These are phyloP conservation scores for Ambrosia trifida DNA, from an alignment of 129 eudicot species.

Conservation along the genomic window DNA sequence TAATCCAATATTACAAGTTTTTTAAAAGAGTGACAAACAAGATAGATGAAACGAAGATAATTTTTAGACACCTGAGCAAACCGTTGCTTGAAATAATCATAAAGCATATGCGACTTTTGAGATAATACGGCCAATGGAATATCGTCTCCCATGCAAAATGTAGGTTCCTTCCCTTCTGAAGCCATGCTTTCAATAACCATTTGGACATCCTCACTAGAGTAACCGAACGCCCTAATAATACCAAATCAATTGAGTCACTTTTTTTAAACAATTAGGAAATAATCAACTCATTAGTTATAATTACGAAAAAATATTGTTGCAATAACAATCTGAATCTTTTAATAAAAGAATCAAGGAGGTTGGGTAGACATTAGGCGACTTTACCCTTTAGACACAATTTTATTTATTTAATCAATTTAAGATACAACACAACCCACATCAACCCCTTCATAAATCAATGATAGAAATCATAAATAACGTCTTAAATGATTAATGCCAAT, in stretches of 20 bases:
- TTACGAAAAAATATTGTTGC: no score
- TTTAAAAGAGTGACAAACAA: background rate
- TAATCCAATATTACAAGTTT: background rate
- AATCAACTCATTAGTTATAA: no score
- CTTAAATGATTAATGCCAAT: background rate
- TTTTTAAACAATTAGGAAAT: constrained; percentile 19
- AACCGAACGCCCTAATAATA: constrained; percentile 81
- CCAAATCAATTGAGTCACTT: constrained; percentile 18
- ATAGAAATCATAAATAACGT: background rate
- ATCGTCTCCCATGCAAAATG: constrained; percentile 99
- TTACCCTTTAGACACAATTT: no score
- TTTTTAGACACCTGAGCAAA: constrained; percentile 82
- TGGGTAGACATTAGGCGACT: no score
- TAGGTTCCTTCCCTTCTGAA: constrained; percentile 97
- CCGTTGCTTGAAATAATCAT: constrained; percentile 98
- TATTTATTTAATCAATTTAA: no score
- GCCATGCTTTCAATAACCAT: constrained; percentile 99
- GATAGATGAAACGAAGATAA: background rate
- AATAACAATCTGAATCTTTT: no score
- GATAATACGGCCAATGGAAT: constrained; percentile 88
- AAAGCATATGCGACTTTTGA: constrained; percentile 84
- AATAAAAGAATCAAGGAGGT: no score
- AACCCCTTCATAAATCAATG: constrained; percentile 5
- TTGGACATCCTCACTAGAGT: constrained; percentile 99
- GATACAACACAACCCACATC: background rate